phyloP scores from a whole-genome alignment of 2,329 filamentous ascomycete genomes.

The Colletotrichum falcatum region DNA sequence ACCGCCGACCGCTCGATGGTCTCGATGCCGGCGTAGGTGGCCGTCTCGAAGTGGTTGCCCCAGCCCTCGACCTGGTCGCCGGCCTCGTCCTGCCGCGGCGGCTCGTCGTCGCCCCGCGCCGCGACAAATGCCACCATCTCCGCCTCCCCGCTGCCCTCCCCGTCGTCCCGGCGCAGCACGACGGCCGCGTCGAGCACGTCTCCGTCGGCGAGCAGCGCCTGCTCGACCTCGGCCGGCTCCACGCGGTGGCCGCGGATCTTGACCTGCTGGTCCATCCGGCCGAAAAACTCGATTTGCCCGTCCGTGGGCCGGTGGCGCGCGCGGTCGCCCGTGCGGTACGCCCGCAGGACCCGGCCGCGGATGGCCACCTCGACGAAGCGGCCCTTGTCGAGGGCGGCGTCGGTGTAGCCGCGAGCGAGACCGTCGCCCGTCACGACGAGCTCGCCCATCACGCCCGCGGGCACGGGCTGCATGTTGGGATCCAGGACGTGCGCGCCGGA shows the following conservation, averaged over 20 bases:
- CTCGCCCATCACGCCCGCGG: constrained; percentile 46
- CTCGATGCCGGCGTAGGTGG: constrained; percentile 40
- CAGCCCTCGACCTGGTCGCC: constrained; percentile 42
- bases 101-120: background rate
- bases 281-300: constrained; percentile 46
- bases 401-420: constrained; percentile 43
- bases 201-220: constrained; percentile 34
- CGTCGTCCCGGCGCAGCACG: constrained; percentile 24
- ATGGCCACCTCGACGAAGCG: constrained; percentile 42
- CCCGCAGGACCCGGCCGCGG: constrained; percentile 16
- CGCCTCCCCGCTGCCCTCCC: constrained; percentile 14
- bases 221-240: constrained; percentile 48
- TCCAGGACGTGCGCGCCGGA: constrained; percentile 45
- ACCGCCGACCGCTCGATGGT: constrained; percentile 24
- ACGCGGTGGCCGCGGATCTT: constrained; percentile 50
- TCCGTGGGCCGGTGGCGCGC: constrained; percentile 43
- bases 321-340: constrained; percentile 48
- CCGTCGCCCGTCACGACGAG: constrained; percentile 47
- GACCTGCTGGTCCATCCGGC: constrained; percentile 47
- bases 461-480: constrained; percentile 42
- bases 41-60: constrained; percentile 42
- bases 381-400: constrained; percentile 28
- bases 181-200: constrained; percentile 42
- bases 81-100: constrained; percentile 7
- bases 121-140: constrained; percentile 39